Conservation (phyloP, 306 rosid genomes). For the Adenanthera pavonina region DNA sequence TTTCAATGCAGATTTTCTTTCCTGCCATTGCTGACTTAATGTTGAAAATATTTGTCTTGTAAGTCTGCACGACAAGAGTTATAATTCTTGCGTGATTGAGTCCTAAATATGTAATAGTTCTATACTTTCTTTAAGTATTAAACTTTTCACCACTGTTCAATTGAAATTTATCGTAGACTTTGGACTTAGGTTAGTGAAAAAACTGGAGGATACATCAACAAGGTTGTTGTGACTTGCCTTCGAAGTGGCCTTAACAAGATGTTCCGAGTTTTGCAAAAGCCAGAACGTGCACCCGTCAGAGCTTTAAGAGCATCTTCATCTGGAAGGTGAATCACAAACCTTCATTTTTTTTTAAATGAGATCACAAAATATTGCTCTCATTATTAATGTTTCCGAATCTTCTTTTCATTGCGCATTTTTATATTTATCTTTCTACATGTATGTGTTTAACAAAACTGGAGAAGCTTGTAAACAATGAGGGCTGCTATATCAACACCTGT, state of each 20-base stretch:
- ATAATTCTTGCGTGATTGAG: conserved; percentile 27
- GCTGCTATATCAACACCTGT: conserved; percentile 10
- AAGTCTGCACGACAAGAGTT: conserved; percentile 19
- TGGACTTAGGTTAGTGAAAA: conserved; percentile 85
- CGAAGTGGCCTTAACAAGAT: conserved; percentile 93
- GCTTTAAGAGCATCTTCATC: conserved; percentile 97
- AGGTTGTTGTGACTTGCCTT: conserved; percentile 84
- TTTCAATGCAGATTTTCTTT: conserved; percentile 15
- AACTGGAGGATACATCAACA: conserved; percentile 90
- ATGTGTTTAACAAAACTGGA: conserved; percentile 7
- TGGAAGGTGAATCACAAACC: conserved; percentile 78
- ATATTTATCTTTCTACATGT: conserved; percentile 29
- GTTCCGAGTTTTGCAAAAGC: conserved; percentile 96
- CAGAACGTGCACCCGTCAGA: conserved; percentile 96
- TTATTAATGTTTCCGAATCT: conserved; percentile 32
- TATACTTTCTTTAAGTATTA: conserved; percentile 24
- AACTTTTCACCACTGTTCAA: conserved; percentile 25
- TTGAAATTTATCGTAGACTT: conserved; percentile 36
- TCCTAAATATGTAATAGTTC: conserved; percentile 17
- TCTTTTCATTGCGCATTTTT: conserved; percentile 12
- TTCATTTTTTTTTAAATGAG: neutral
- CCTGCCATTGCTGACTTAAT: conserved; percentile 9
- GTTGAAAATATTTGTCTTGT: conserved; percentile 26
- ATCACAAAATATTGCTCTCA: conserved; percentile 17
- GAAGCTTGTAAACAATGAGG: conserved; percentile 13